These are phyloP conservation scores for Porcisia deanei DNA, from an alignment of 208 protist genomes.

Conservation along the genomic window DNA sequence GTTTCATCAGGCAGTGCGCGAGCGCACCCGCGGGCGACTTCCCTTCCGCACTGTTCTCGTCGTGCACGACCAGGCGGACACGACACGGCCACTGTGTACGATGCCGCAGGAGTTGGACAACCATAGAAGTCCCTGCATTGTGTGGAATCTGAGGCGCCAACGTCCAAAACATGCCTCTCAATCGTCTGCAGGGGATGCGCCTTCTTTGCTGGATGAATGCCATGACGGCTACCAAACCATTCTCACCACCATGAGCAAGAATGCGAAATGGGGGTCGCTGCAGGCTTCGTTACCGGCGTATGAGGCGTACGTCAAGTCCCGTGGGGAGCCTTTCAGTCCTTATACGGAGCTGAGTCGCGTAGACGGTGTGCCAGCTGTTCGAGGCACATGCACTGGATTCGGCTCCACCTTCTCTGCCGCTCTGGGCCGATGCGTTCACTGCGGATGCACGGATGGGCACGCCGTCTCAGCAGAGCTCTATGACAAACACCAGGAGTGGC, in stretches of 20 bases:
- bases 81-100: slow-evolving; percentile 49
- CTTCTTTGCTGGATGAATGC: slow-evolving; percentile 70
- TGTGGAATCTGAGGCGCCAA: slow-evolving; percentile 51
- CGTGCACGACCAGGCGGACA: slow-evolving; percentile 64
- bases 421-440: slow-evolving; percentile 50
- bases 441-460: slow-evolving; percentile 68
- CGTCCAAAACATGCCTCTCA: background rate
- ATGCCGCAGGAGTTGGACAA: slow-evolving; percentile 24
- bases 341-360: slow-evolving; percentile 62
- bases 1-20: slow-evolving; percentile 51
- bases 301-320: slow-evolving; percentile 15
- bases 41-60: slow-evolving; percentile 76
- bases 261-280: slow-evolving; percentile 50
- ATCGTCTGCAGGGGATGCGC: background rate
- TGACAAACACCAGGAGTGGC: slow-evolving; percentile 53
- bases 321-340: slow-evolving; percentile 29
- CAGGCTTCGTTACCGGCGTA: slow-evolving; percentile 30
- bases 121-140: slow-evolving; percentile 36
- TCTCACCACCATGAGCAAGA: slow-evolving; percentile 61
- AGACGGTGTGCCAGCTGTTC: slow-evolving; percentile 63
- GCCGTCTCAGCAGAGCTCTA: slow-evolving; percentile 30
- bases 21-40: slow-evolving; percentile 40
- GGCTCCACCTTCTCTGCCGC: slow-evolving; percentile 54
- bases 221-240: slow-evolving; percentile 73
- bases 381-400: slow-evolving; percentile 78